Evolutionary conservation across 257 asterid species (phyloP), one percentile per base, ranked within the genome.

Genomic region (Petunia secreta): DNA sequence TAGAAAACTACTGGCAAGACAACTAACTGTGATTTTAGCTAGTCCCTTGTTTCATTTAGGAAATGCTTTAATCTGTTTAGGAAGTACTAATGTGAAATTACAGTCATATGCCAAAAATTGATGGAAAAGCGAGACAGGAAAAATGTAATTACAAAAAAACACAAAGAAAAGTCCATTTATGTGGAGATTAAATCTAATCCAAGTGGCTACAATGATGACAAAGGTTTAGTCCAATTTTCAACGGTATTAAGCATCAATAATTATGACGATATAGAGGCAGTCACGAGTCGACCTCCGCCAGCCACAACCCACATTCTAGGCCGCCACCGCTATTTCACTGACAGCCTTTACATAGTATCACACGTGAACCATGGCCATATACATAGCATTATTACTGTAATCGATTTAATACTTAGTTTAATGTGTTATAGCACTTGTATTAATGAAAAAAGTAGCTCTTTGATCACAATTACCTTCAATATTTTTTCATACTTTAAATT

Each of bases 1-100:
- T 11, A 73, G 25, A 48, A 14, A 73, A 73, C 77, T 48, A 62
- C 34, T 48, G 77, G 62, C 62, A 73, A 34, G 77, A 50, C 77
- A 73, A 34, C 62, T 11, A 73, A 50, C 13, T 50, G 77, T 8
- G 57, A 52, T 4, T 5, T 10, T 52, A 52, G 25, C 25, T 25
- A 25, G 25, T 25, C 25, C 25, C 25, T 25, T 25, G 25, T 25
- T 25, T 25, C 25, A 25, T 25, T 25, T 25, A 43, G 13, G 46
- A 16, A 8, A 34, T 52, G 11, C 57, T 52, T 52, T 8, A 52
- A 8, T 52, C 15, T 8, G 15, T 52, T 52, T 52, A 52, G 57
- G 11, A 52, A 10, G 15, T 52, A 52, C 25, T 25, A 25, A 25
- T 25, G 57, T 52, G 11, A 8, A 52, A 52, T 8, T 52, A 25